phyloP scores from a whole-genome alignment of 352 stramenopile species.

The Globisporangium abappressorium region DNA sequence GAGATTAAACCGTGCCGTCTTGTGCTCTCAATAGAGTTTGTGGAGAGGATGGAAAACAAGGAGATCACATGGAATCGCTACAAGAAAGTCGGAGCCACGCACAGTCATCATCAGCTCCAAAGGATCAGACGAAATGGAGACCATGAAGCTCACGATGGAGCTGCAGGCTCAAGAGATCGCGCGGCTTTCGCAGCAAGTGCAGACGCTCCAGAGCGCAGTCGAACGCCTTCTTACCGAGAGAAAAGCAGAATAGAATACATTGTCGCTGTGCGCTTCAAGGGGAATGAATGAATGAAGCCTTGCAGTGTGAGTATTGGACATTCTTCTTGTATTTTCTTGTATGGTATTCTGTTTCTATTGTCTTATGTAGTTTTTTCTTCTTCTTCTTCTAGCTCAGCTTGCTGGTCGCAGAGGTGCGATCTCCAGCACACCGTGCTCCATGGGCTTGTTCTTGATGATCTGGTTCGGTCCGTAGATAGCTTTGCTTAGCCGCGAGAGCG shows the following conservation, averaged over 20 bases:
- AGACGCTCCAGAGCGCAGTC: conserved; percentile 24
- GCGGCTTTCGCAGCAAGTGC: conserved; percentile 24
- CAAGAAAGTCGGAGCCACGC: not conserved
- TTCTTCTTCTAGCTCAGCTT: not conserved
- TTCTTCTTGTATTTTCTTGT: not conserved
- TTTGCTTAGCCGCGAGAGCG: conserved; percentile 60
- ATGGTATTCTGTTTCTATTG: not conserved
- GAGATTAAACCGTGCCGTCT: not conserved
- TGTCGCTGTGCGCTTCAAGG: not conserved
- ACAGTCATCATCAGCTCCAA: not conserved
- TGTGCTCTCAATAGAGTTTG: conserved; percentile 11
- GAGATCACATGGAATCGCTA: not conserved
- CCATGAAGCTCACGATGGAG: conserved; percentile 22
- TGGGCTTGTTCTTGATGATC: conserved; percentile 80
- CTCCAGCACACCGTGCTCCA: conserved; percentile 67
- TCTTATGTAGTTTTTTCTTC: not conserved
- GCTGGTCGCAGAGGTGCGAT: conserved; percentile 28
- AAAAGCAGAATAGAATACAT: not conserved
- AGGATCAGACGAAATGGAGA: conserved; percentile 4
- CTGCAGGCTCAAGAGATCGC: conserved; percentile 29
- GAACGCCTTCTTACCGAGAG: conserved; percentile 20
- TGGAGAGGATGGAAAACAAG: conserved; percentile 14
- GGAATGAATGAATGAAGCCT: not conserved
- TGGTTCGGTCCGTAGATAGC: conserved; percentile 64
- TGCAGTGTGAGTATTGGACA: not conserved